Conservation (phyloP, 2,329 filamentous ascomycete species). For the Spiromastix sp. region DNA sequence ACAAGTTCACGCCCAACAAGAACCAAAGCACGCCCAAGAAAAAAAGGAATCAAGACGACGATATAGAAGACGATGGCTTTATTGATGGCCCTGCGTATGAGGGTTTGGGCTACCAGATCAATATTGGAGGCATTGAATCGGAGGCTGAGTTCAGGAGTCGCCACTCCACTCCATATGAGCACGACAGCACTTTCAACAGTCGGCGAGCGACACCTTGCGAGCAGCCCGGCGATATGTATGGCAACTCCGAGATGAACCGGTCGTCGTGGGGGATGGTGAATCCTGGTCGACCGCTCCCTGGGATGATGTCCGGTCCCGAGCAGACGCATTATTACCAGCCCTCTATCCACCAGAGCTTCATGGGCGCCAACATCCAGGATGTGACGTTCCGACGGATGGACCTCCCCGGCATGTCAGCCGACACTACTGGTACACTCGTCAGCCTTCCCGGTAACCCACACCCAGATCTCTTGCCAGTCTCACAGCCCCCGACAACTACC, state of each 20-base stretch:
- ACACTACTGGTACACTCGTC: conserved; percentile 26
- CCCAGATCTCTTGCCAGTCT: conserved; percentile 31
- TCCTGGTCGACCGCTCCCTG: conserved; percentile 39
- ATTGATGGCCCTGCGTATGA: conserved; percentile 21
- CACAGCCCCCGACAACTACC: conserved; percentile 13
- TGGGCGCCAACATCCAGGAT: conserved; percentile 30
- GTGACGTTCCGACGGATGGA: conserved; percentile 32
- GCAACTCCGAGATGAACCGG: conserved; percentile 18
- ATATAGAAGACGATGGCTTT: conserved; percentile 32
- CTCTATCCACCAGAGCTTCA: conserved; percentile 33
- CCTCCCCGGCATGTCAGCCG: conserved; percentile 21
- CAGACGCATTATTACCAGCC: conserved; percentile 44
- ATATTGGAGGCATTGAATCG: conserved; percentile 17
- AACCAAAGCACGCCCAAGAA: conserved; percentile 38
- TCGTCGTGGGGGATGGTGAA: conserved; percentile 44
- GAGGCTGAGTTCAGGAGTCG: conserved; percentile 22
- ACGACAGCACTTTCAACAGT: conserved; percentile 11
- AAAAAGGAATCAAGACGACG: conserved; percentile 32
- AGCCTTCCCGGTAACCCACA: conserved; percentile 33
- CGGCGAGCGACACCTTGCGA: conserved; percentile 10
- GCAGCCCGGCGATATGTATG: conserved; percentile 8
- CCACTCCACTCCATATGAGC: conserved; percentile 25
- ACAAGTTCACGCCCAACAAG: conserved; percentile 89
- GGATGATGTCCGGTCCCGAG: conserved; percentile 34
- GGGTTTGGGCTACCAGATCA: conserved; percentile 12